Evolutionary conservation across 164 flowering plant genomes (phyloP).

Genomic region (Aristolochia contorta): DNA sequence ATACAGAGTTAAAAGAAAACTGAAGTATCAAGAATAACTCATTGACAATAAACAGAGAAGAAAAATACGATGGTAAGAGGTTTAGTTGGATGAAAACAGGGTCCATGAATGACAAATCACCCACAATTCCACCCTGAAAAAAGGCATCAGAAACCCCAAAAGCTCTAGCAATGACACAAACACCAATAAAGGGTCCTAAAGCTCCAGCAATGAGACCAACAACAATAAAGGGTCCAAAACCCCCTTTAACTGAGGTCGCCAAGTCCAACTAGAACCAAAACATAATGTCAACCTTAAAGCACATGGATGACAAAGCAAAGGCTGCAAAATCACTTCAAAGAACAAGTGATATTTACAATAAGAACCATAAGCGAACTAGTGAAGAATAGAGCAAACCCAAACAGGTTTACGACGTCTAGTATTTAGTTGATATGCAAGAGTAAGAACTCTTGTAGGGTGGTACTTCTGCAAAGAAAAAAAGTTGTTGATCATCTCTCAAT

Average conservation of each 20-base stretch:
- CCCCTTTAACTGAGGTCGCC: constrained; percentile 68
- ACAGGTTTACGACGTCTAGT: constrained; percentile 29
- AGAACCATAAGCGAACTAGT: constrained; percentile 41
- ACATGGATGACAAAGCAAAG: neutral
- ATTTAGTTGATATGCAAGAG: constrained; percentile 36
- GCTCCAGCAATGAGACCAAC: constrained; percentile 41
- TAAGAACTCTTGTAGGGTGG: constrained; percentile 38
- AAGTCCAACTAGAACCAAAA: constrained; percentile 43
- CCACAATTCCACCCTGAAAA: constrained; percentile 79
- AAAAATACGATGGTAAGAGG: neutral
- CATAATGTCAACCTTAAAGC: neutral
- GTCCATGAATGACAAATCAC: constrained; percentile 69
- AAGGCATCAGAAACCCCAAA: constrained; percentile 78
- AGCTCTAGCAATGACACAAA: too few species aligned
- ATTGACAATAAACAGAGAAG: too few species aligned
- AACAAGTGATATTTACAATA: constrained; percentile 32
- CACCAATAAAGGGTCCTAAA: too few species aligned
- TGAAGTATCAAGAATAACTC: neutral
- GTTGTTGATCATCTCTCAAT: neutral
- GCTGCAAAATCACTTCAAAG: neutral
- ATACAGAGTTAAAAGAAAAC: neutral
- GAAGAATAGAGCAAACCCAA: constrained; percentile 58
- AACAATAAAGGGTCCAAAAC: constrained; percentile 47
- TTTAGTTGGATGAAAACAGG: constrained; percentile 62
- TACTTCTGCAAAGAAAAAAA: constrained; percentile 16